Conservation (phyloP, 352 stramenopile species). For the Globisporangium perplexum region DNA sequence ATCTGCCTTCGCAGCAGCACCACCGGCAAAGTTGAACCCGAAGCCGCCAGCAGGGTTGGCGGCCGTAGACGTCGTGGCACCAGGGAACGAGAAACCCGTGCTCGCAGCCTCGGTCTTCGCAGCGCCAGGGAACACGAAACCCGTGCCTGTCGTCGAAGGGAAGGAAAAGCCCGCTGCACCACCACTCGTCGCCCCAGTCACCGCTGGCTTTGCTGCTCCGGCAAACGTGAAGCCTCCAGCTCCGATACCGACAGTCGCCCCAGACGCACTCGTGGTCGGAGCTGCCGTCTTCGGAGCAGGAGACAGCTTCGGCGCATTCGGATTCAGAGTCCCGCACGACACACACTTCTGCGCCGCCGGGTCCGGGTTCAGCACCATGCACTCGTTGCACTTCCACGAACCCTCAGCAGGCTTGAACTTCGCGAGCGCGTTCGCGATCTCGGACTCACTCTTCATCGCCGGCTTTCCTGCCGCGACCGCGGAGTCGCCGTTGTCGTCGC, state of each 20-base stretch:
- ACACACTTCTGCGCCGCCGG: slow-evolving; percentile 31
- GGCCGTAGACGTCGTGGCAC: not conserved
- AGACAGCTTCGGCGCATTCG: slow-evolving; percentile 19
- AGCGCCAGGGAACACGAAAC: slow-evolving; percentile 1
- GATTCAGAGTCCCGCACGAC: slow-evolving; percentile 45
- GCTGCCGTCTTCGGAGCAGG: slow-evolving; percentile 11
- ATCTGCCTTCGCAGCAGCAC: not conserved
- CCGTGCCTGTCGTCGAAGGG: not conserved
- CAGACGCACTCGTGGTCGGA: not conserved
- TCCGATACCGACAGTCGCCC: not conserved
- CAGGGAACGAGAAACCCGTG: not conserved
- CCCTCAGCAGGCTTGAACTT: slow-evolving; percentile 48
- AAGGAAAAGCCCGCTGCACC: slow-evolving; percentile 22
- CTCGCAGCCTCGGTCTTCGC: not conserved
- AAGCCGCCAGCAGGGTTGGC: not conserved
- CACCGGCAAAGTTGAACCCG: slow-evolving; percentile 8
- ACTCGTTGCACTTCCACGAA: slow-evolving; percentile 52
- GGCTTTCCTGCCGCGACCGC: slow-evolving; percentile 9
- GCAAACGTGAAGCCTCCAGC: not conserved
- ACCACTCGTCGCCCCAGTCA: slow-evolving; percentile 5
- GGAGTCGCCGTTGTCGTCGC: slow-evolving; percentile 16
- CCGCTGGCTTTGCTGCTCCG: not conserved
- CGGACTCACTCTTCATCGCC: slow-evolving; percentile 46
- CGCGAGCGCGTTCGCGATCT: slow-evolving; percentile 39
- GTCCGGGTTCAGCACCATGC: slow-evolving; percentile 37